These are phyloP conservation scores for Apiospora kogelbergensis DNA, from an alignment of 2,329 filamentous ascomycete genomes.

Conservation along the genomic window DNA sequence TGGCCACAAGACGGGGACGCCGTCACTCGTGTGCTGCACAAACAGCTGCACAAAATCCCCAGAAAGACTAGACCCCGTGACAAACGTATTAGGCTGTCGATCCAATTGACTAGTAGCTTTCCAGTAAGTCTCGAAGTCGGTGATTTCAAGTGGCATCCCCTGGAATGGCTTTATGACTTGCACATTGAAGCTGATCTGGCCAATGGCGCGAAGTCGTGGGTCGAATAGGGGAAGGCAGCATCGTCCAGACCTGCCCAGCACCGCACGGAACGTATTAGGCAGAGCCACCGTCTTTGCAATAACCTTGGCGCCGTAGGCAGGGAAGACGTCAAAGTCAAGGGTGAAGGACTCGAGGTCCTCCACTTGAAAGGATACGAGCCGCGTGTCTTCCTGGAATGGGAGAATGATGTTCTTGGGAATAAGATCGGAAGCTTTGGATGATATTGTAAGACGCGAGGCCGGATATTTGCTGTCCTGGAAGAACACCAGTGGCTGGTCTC, in stretches of 20 bases:
- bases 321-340: constrained; percentile 96
- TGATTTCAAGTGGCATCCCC: constrained; percentile 90
- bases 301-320: constrained; percentile 94
- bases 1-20: constrained; percentile 83
- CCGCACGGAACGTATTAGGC: constrained; percentile 78
- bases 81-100: constrained; percentile 79
- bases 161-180: constrained; percentile 97
- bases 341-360: constrained; percentile 91
- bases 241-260: constrained; percentile 71
- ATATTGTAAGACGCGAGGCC: constrained; percentile 90
- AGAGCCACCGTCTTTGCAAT: constrained; percentile 95
- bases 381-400: constrained; percentile 93
- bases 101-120: constrained; percentile 95
- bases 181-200: constrained; percentile 89
- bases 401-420: constrained; percentile 96
- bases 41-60: constrained; percentile 94
- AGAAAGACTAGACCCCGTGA: constrained; percentile 91
- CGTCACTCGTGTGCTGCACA: constrained; percentile 88
- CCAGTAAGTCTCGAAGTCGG: constrained; percentile 98
- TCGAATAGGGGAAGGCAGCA: constrained; percentile 92
- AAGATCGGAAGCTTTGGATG: constrained; percentile 91
- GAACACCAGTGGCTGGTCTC: constrained; percentile 80
- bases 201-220: constrained; percentile 85
- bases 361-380: constrained; percentile 91
- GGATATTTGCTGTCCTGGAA: constrained; percentile 97